Evolutionary conservation across 2,329 filamentous ascomycete genomes (phyloP).

Genomic region (Verticillium isaacii): DNA sequence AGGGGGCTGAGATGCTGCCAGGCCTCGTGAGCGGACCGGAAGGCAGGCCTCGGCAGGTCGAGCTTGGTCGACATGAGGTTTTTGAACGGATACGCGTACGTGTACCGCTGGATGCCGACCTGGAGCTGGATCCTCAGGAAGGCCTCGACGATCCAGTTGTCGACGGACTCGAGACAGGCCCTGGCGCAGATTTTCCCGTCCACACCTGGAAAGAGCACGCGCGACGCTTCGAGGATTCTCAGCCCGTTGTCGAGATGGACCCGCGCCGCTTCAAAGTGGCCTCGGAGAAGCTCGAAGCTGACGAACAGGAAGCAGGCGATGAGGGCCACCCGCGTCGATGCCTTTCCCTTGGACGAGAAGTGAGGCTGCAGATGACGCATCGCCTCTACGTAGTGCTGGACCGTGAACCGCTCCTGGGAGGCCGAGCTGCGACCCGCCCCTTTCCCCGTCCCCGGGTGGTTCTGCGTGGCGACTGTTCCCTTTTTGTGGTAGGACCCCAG

Average conservation of each 20-base stretch:
- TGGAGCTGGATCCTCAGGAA: constrained; percentile 28
- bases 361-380: constrained; percentile 30
- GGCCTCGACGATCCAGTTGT: constrained; percentile 37
- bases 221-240: constrained; percentile 23
- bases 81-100: background rate
- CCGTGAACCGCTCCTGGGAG: constrained; percentile 16
- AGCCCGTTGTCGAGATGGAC: constrained; percentile 38
- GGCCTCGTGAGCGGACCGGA: constrained; percentile 3
- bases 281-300: constrained; percentile 27
- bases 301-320: constrained; percentile 31
- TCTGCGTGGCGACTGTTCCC: background rate
- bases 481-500: constrained; percentile 28
- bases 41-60: background rate
- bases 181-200: constrained; percentile 1
- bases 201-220: background rate
- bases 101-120: constrained; percentile 15
- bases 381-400: constrained; percentile 31
- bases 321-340: constrained; percentile 30
- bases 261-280: constrained; percentile 29
- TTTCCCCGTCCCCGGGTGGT: background rate
- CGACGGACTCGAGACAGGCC: constrained; percentile 20
- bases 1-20: constrained; percentile 3
- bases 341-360: constrained; percentile 17
- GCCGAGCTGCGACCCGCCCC: background rate
- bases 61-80: background rate